Base-by-base conservation (phyloP, 1,139 yeast genomes). In the Candida labiduridarum region DNA sequence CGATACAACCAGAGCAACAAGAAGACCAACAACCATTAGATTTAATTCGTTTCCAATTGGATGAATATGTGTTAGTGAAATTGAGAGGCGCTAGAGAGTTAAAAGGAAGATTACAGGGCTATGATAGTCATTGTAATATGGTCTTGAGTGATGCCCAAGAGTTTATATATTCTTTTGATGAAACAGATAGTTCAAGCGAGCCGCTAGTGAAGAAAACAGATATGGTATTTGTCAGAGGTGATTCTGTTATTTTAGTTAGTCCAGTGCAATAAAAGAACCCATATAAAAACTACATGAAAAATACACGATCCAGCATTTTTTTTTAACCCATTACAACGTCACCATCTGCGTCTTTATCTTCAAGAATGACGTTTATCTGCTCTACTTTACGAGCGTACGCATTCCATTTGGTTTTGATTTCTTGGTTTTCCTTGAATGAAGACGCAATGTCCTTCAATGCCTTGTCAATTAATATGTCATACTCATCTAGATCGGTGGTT, bases 201-300 rank as follows among this genome's bases (percentile, higher is more conserved):
- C 87, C 85, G 42, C 54, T 57, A 27, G 66, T 67, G 33, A 89
- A 89, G 64, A 76, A 78, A 53, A 82, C 91, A 19, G 97, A 89
- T 52, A 89, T 95, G 94, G 85, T 95, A 46, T 94, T 92, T 71
- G 94, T 95, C 18, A 84, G 99, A 73, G 99, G 99, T 16, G 98
- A 94, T 69, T 85, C 96, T 4, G 98, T 92, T 45, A 89, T 94
- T 49, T 78, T 91, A 60, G 83, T 89, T 53, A 84, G 89, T 52
- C 79, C 81, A 58, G 48, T 63, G 54, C 44, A 49, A 44, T 38
- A 38, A 29, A 44, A 43, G 22, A 40, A 29, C 25, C 22, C 25
- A 16, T 39, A 31, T 22, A 29, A 31, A 36, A 29, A 16, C 30
- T 36, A 44, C 25, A 44, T n/a, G n/a, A 38, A 46, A 34, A 34